Base-by-base conservation (phyloP, 129 eudicot species). In the Helianthus tuberosus region DNA sequence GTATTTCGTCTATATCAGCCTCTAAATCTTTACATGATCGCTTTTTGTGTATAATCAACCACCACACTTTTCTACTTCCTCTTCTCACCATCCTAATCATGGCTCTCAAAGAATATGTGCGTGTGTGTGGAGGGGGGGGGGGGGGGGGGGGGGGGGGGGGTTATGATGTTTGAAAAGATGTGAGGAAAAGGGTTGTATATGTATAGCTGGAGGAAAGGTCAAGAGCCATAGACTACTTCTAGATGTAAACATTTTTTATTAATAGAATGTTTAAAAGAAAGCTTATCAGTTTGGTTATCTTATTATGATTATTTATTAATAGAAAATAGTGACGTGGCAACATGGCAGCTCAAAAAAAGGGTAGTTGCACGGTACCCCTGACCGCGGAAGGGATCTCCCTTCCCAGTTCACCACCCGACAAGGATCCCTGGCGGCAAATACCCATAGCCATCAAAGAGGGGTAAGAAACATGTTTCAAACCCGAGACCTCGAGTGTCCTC, bases 1-100 rank as follows among this genome's bases (percentile, higher is more conserved):
- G 71, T 17, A 86, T 80, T 49, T 86, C 89, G 7, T 84, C 85
- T 4, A 78, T 78, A 23, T 83, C 88, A 78, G 71, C 59, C 12
- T 78, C 49, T 47, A 82, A 66, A 44, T 86, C 85, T 13, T 58
- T 66, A 29, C 66, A 77, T 67, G 66, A 65, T 14, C 32, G 16
- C 41, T 64, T 86, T 75, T 53, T 77, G 48, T 64, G 80, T 13
- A 64, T 64, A 73, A 84, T 82, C 55, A 74, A 75, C 87, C 83
- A 78, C 96, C 91, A 82, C 65, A 82, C 61, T 61, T 77, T 84
- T 61, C 77, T 67, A 14, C 77, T 60, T 77, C 77, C 79, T 53
- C 61, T 54, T 54, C 58, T 82, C 78, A 67, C 43, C 74, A 82
- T 77, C 60, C 58, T 46, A 46, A 62, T 73, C 32, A 46, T 5